These are phyloP conservation scores for Leucosporidium yakuticum DNA, from an alignment of 768 basidiomycete species.

Conservation along the genomic window DNA sequence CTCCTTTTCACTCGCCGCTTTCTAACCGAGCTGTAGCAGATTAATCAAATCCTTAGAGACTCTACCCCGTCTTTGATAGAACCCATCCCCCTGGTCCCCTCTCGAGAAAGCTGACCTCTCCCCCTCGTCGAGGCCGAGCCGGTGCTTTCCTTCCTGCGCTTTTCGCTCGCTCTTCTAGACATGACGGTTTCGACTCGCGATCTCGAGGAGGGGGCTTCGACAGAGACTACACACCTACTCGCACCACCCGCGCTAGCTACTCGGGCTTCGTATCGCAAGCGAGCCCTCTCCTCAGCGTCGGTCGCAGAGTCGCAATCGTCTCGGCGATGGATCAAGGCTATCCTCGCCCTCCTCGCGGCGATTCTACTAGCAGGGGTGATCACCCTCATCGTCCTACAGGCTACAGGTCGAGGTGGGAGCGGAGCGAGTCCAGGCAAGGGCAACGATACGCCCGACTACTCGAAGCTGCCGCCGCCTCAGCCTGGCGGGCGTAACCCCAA, in stretches of 20 bases:
- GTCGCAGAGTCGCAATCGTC: slow-evolving; percentile 3
- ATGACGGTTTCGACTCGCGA: too few relatives aligned
- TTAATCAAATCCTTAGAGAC: too few relatives aligned
- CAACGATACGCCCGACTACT: slow-evolving; percentile 23
- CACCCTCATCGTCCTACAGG: slow-evolving; percentile 19
- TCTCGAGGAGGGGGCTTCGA: too few relatives aligned
- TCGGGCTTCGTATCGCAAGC: slow-evolving; percentile 22
- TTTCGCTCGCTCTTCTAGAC: too few relatives aligned
- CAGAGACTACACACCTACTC: slow-evolving; percentile 5
- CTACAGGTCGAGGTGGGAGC: slow-evolving; percentile 11
- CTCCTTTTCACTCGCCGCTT: too few relatives aligned
- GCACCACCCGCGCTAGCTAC: not conserved
- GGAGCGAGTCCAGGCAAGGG: not conserved
- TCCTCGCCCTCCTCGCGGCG: slow-evolving; percentile 1
- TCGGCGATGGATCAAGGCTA: not conserved
- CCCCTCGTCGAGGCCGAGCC: too few relatives aligned
- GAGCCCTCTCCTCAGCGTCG: slow-evolving; percentile 24
- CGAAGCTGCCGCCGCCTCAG: slow-evolving; percentile 33
- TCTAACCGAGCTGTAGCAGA: too few relatives aligned
- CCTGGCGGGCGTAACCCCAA: slow-evolving; percentile 51
- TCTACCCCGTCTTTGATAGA: too few relatives aligned
- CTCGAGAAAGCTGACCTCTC: too few relatives aligned
- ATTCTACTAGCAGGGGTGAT: slow-evolving; percentile 18
- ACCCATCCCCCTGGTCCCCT: too few relatives aligned
- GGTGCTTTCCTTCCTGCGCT: too few relatives aligned